A percentile compares a stretch with the other conserved stretches of the same genome.
phyloP scores from a whole-genome alignment of 345 rosid species.

The Brassica cretica region DNA sequence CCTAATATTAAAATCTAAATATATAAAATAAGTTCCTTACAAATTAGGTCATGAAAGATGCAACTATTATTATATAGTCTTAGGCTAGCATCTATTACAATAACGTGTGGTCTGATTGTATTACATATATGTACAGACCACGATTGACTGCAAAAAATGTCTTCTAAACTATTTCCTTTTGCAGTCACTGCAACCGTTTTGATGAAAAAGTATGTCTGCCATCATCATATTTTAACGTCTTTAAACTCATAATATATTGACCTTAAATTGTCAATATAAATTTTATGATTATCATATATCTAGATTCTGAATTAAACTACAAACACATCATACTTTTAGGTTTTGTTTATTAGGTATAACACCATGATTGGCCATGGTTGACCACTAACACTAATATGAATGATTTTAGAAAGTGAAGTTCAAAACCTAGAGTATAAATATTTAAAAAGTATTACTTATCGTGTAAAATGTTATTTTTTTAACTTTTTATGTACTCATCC shows the following conservation, averaged over 20 bases:
- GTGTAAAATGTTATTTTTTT: background rate
- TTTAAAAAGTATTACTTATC: no score
- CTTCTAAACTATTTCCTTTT: background rate
- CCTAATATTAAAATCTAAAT: background rate
- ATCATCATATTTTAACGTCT: background rate
- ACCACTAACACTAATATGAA: background rate
- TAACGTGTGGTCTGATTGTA: background rate
- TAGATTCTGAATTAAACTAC: background rate
- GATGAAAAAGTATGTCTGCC: background rate
- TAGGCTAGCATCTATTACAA: no score
- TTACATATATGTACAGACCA: background rate
- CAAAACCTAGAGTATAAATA: background rate
- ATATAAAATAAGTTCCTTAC: background rate
- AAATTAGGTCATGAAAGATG: background rate
- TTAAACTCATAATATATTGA: background rate
- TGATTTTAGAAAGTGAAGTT: background rate
- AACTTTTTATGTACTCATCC: no score
- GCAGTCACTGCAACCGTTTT: background rate
- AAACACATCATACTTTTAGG: background rate
- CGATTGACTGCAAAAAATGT: background rate
- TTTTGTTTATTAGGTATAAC: background rate
- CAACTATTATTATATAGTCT: background rate
- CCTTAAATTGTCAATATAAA: background rate
- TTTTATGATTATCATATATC: background rate
- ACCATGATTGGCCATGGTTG: background rate